phyloP scores from a whole-genome alignment of 805 yeast genomes.

The Sugiyamaella chiloensis region DNA sequence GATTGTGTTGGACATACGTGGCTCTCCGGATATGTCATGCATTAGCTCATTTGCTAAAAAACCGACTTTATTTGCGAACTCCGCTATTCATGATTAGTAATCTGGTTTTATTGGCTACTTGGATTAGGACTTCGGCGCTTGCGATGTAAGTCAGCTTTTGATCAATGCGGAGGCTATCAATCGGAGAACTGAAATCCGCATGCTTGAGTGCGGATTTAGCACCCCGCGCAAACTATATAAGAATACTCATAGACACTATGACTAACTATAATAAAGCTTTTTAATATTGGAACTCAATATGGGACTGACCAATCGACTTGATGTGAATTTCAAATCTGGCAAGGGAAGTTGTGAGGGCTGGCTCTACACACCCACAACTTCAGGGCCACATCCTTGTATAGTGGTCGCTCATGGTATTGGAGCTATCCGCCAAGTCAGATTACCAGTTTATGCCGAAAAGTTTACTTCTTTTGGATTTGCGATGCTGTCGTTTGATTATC shows the following conservation, averaged over 20 bases:
- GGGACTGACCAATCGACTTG: neutral
- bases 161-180: no score
- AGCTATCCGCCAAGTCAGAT: neutral
- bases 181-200: no score
- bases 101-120: neutral
- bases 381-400: neutral
- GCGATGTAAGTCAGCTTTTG: neutral
- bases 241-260: no score
- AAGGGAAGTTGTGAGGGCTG: neutral
- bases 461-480: neutral
- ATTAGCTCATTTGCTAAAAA: neutral
- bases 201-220: no score
- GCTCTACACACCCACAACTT: neutral
- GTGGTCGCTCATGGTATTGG: neutral
- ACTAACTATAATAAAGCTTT: no score
- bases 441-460: neutral
- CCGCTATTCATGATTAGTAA: neutral
- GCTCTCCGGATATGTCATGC: neutral
- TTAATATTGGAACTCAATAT: no score
- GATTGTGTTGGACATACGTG: neutral
- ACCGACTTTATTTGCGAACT: neutral
- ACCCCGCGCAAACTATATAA: no score
- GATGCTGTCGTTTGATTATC: neutral
- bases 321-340: neutral
- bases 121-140: neutral